Evolutionary conservation across 371 early-diverging fungal genomes (phyloP).

Genomic region (Mucor circinelloides): DNA sequence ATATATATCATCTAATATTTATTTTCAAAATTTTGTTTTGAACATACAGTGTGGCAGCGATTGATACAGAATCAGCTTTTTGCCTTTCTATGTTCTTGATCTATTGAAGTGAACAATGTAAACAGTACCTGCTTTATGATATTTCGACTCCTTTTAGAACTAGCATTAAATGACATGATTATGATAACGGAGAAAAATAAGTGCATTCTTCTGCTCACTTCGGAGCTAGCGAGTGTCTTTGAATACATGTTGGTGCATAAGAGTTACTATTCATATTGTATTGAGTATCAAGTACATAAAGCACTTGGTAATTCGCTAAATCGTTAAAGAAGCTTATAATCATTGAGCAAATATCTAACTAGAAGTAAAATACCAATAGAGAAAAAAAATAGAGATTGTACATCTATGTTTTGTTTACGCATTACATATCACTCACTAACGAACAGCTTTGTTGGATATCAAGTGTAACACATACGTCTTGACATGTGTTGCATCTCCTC

Average conservation of each 20-base stretch:
- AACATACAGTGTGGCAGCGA: background rate
- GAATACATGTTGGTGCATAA: background rate
- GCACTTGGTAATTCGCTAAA: background rate
- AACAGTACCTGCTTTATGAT: background rate
- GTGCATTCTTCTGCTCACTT: background rate
- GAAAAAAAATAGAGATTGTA: background rate
- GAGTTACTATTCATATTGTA: background rate
- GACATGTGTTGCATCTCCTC: background rate
- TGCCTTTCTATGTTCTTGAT: background rate
- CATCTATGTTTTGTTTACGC: slow-evolving; percentile 1
- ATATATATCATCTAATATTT: background rate
- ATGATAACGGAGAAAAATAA: background rate
- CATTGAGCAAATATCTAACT: background rate
- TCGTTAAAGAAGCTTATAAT: too few relatives aligned
- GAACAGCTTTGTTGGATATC: background rate
- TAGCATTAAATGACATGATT: background rate
- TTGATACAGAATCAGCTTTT: background rate
- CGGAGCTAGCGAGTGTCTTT: background rate
- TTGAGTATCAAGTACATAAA: background rate
- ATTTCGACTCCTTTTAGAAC: background rate
- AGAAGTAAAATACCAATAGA: background rate
- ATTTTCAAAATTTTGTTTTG: background rate
- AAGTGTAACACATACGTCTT: background rate
- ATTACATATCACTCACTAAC: background rate
- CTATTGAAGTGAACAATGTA: background rate